A percentile compares a stretch with the other conserved stretches of the same genome.
Conservation (phyloP, 768 basidiomycete species). For the Russula virescens region DNA sequence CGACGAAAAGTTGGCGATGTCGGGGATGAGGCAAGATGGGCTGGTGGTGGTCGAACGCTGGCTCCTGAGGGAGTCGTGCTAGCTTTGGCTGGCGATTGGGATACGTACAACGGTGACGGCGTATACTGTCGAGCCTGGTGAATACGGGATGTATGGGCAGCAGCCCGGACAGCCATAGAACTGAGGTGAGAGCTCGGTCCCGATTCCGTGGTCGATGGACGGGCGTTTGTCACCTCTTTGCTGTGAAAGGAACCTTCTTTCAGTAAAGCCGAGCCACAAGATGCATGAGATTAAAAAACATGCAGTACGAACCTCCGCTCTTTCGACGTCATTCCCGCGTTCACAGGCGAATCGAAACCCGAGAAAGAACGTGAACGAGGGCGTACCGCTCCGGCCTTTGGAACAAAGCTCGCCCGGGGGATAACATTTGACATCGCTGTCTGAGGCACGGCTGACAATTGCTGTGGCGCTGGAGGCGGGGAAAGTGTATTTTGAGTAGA, state of each 20-base stretch:
- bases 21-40: not conserved
- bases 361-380: constrained; percentile 71
- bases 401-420: constrained; percentile 60
- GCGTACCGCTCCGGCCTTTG: constrained; percentile 44
- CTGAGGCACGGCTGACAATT: not conserved
- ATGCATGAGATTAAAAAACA: not conserved
- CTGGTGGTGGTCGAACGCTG: not conserved
- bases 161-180: constrained; percentile 2
- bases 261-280: not conserved
- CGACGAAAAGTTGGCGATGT: constrained; percentile 7
- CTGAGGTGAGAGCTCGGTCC: not conserved
- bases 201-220: constrained; percentile 8
- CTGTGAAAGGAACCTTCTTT: not conserved
- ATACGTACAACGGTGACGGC: constrained; percentile 23
- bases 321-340: constrained; percentile 26
- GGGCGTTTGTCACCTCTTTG: not conserved
- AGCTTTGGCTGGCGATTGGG: not conserved
- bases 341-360: constrained; percentile 45
- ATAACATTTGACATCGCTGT: constrained; percentile 26
- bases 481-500: not conserved
- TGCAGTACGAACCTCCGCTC: constrained; percentile 24
- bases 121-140: constrained; percentile 22
- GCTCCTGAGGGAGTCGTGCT: not conserved
- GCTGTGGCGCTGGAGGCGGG: not conserved
- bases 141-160: constrained; percentile 11